A percentile compares a stretch with the other conserved stretches of the same genome.
Conservation (phyloP, 495 filamentous ascomycete species). For the Trichocladium antarcticum region DNA sequence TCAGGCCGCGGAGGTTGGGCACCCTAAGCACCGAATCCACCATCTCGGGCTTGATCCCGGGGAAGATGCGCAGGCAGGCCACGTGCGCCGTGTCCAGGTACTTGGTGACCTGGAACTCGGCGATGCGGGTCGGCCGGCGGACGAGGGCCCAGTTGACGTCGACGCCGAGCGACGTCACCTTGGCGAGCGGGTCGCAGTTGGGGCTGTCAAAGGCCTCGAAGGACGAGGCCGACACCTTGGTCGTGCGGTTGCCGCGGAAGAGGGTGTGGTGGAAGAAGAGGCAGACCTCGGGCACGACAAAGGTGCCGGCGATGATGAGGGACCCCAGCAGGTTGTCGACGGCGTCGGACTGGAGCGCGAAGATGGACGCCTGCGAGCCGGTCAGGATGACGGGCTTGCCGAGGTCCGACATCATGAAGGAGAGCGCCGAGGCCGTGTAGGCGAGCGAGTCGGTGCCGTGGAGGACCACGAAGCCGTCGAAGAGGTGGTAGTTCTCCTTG, state of each 20-base stretch:
- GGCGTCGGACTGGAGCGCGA: slow-evolving; percentile 85
- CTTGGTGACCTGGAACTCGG: slow-evolving; percentile 64
- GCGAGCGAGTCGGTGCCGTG: slow-evolving; percentile 92
- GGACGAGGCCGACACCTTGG: slow-evolving; percentile 77
- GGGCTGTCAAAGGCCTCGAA: slow-evolving; percentile 83
- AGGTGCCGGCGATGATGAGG: slow-evolving; percentile 88
- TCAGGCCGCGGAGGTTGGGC: slow-evolving; percentile 68
- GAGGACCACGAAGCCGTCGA: slow-evolving; percentile 91
- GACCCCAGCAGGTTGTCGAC: slow-evolving; percentile 92
- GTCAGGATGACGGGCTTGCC: slow-evolving; percentile 89
- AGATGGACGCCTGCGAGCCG: slow-evolving; percentile 85
- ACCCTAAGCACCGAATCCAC: slow-evolving; percentile 74
- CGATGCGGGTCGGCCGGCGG: slow-evolving; percentile 58
- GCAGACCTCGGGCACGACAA: slow-evolving; percentile 92
- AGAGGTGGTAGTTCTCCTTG: slow-evolving; percentile 72
- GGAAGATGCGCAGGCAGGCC: slow-evolving; percentile 87
- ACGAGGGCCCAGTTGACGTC: slow-evolving; percentile 78
- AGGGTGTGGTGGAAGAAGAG: slow-evolving; percentile 90
- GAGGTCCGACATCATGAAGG: slow-evolving; percentile 88
- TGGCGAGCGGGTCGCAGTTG: slow-evolving; percentile 69
- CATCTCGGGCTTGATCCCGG: slow-evolving; percentile 91
- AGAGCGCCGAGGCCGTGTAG: slow-evolving; percentile 83
- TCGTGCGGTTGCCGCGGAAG: slow-evolving; percentile 83
- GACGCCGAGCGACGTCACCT: slow-evolving; percentile 66
- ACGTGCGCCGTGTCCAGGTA: slow-evolving; percentile 80